These are phyloP conservation scores for Pisolithus thermaeus DNA, from an alignment of 1,284 basidiomycete genomes.

Conservation along the genomic window DNA sequence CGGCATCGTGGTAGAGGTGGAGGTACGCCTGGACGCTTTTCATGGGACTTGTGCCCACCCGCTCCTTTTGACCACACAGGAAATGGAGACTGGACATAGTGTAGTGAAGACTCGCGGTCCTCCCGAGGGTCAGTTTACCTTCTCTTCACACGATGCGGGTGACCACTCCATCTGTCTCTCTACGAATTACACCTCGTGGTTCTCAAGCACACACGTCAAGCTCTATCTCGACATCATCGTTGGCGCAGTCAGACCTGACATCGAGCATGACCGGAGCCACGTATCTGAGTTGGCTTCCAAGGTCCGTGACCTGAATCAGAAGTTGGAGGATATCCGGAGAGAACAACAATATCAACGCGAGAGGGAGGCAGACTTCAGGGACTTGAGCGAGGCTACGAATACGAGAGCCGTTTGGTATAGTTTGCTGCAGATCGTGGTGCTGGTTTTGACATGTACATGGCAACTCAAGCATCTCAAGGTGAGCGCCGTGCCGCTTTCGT, in stretches of 20 bases:
- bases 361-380: slow-evolving; percentile 85
- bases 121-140: slow-evolving; percentile 89
- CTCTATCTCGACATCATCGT: slow-evolving; percentile 94
- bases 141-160: slow-evolving; percentile 93
- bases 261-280: slow-evolving; percentile 80
- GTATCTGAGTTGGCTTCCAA: slow-evolving; percentile 83
- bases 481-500: slow-evolving; percentile 22
- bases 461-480: slow-evolving; percentile 91
- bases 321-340: slow-evolving; percentile 86
- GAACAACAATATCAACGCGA: slow-evolving; percentile 99
- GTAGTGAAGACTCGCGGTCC: slow-evolving; percentile 91
- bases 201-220: slow-evolving; percentile 83
- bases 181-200: slow-evolving; percentile 84
- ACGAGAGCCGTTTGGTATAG: slow-evolving; percentile 91
- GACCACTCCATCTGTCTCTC: slow-evolving; percentile 96
- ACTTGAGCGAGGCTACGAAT: slow-evolving; percentile 88
- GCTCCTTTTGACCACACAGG: slow-evolving; percentile 39
- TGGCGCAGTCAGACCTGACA: slow-evolving; percentile 78
- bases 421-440: slow-evolving; percentile 77
- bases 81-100: slow-evolving; percentile 67
- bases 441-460: slow-evolving; percentile 87
- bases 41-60: neutral
- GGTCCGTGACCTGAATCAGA: slow-evolving; percentile 88
- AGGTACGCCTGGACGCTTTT: slow-evolving; percentile 45
- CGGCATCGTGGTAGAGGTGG: slow-evolving; percentile 87